Conservation (phyloP, 169 alveolate genomes). For the Eimeria sp. region DNA sequence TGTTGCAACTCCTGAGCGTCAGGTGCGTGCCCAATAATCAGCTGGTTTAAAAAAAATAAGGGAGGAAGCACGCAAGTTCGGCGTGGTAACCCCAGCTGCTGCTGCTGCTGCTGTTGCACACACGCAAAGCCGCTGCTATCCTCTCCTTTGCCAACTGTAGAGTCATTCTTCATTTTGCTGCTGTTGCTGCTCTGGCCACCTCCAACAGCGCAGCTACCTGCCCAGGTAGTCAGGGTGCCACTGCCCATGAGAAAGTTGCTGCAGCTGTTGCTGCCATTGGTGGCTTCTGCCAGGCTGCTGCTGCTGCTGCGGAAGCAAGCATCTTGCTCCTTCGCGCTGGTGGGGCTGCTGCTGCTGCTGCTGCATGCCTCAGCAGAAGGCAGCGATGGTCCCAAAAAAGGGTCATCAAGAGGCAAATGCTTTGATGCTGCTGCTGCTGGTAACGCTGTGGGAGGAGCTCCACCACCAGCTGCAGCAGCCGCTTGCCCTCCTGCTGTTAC, state of each 20-base stretch:
- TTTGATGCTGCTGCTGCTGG: conserved; percentile 22
- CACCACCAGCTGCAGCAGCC: conserved; percentile 12
- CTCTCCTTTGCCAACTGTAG: not conserved
- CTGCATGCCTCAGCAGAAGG: conserved; percentile 8
- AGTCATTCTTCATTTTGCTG: conserved; percentile 8
- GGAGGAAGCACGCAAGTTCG: not conserved
- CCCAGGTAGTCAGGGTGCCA: conserved; percentile 18
- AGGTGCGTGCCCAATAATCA: not conserved
- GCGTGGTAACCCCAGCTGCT: not conserved
- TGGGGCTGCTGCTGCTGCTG: conserved; percentile 63
- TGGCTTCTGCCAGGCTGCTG: not conserved
- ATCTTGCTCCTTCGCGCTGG: conserved; percentile 3
- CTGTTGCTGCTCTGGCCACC: not conserved
- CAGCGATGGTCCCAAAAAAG: not conserved
- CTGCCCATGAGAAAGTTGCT: conserved; percentile 4
- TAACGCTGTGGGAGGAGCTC: not conserved
- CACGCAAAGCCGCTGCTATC: conserved; percentile 1
- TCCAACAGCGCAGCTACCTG: conserved; percentile 1
- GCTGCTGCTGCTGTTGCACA: not conserved
- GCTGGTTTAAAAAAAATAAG: not conserved
- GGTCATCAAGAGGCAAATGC: not conserved
- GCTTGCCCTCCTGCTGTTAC: conserved; percentile 43
- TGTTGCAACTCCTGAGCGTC: not conserved
- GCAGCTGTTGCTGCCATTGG: conserved; percentile 38
- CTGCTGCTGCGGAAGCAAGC: conserved; percentile 49